Percentiles rank a stretch among this genome's conserved stretches.
These are phyloP conservation scores for Brassica nigra DNA, from an alignment of 345 rosid species.

Conservation along the genomic window DNA sequence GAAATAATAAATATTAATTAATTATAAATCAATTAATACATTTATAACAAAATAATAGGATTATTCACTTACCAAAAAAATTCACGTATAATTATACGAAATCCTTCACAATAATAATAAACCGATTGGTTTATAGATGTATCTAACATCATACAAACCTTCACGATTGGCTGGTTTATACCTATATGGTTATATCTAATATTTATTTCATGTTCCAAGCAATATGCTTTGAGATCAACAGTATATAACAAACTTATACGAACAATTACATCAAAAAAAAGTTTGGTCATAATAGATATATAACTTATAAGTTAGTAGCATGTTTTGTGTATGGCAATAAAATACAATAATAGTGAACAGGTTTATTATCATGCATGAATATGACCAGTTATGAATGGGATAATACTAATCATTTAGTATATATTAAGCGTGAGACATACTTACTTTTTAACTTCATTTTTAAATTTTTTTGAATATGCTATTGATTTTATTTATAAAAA, in stretches of 20 bases:
- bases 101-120: too few species aligned
- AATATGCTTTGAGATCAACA: background rate
- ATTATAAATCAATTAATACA: too few species aligned
- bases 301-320: background rate
- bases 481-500: too few species aligned
- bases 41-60: too few species aligned
- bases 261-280: background rate
- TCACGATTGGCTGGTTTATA: background rate
- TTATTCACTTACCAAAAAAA: background rate
- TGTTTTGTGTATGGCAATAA: background rate
- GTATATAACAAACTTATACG: background rate
- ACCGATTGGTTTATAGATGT: background rate
- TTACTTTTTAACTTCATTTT: too few species aligned
- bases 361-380: background rate
- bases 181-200: background rate
- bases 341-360: background rate
- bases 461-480: too few species aligned
- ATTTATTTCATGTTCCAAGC: background rate
- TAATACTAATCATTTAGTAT: too few species aligned
- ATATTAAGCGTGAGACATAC: too few species aligned
- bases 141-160: background rate
- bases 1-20: too few species aligned
- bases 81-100: background rate
- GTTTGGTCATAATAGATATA: background rate
- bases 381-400: too few species aligned